Evolutionary conservation across 2,329 filamentous ascomycete genomes (phyloP).

Genomic region (Trichoderma lentiforme): DNA sequence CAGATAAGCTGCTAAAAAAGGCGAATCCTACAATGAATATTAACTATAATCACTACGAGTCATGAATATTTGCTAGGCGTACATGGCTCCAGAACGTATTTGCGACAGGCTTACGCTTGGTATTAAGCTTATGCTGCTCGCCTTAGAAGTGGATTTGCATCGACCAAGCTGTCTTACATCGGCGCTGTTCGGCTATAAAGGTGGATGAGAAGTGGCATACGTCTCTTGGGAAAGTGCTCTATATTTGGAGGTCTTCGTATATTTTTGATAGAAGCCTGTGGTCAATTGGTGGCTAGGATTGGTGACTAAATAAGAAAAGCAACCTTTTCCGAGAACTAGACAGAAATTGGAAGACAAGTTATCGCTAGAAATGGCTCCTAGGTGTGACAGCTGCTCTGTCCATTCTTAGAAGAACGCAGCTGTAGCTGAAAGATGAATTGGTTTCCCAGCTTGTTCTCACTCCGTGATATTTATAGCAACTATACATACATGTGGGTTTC

Average conservation of each 20-base stretch:
- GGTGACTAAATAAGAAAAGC: no score
- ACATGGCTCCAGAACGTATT: not conserved
- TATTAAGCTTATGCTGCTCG: not conserved
- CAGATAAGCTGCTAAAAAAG: not conserved
- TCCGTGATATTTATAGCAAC: no score
- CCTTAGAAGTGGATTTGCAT: not conserved
- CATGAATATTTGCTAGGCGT: not conserved
- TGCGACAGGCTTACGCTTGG: not conserved
- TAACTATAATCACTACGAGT: not conserved
- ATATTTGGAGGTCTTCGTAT: not conserved
- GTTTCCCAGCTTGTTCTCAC: no score
- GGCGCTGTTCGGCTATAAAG: not conserved
- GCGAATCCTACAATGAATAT: not conserved
- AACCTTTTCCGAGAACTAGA: no score
- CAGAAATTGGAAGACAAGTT: no score
- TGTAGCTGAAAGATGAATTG: no score
- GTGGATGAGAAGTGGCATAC: not conserved
- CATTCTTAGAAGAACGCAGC: no score
- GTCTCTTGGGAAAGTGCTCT: not conserved
- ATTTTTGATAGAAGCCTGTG: not conserved
- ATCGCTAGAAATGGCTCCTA: no score
- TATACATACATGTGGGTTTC: no score
- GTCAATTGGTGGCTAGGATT: no score
- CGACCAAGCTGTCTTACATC: not conserved
- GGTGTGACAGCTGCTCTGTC: no score